A percentile compares a stretch with the other conserved stretches of the same genome.
Evolutionary conservation across 208 protist genomes (phyloP).

Genomic region (Acanthamoeba triangularis): DNA sequence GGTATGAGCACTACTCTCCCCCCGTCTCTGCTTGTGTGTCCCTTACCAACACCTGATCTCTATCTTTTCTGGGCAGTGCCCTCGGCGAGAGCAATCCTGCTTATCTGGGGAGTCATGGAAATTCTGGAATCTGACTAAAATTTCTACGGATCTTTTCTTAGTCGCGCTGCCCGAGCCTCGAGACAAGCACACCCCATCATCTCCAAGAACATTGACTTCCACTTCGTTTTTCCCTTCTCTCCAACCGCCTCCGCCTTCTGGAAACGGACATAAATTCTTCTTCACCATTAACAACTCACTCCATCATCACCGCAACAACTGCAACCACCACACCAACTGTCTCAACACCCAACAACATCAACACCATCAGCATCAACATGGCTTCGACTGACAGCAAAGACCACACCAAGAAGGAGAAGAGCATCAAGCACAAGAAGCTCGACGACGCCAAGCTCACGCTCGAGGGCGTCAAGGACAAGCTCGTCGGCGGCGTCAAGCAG

Average conservation of each 20-base stretch:
- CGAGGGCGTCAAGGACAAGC: slow-evolving; percentile 64
- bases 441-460: slow-evolving; percentile 46
- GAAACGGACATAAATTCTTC: too few relatives aligned
- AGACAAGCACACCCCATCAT: too few relatives aligned
- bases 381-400: neutral
- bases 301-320: neutral
- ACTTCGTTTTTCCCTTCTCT: too few relatives aligned
- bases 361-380: neutral
- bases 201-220: too few relatives aligned
- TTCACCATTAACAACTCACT: neutral
- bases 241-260: too few relatives aligned
- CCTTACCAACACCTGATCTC: too few relatives aligned
- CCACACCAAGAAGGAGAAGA: neutral
- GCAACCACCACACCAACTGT: neutral
- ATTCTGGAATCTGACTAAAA: too few relatives aligned
- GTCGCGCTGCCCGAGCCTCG: too few relatives aligned
- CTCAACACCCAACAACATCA: too few relatives aligned
- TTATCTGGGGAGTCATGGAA: neutral
- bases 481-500: slow-evolving; percentile 61
- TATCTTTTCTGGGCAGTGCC: neutral
- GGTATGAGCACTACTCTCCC: neutral
- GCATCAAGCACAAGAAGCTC: neutral
- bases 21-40: too few relatives aligned
- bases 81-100: neutral
- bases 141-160: too few relatives aligned